Base-by-base conservation (phyloP, 805 yeast species). In the Candida insectorum region DNA sequence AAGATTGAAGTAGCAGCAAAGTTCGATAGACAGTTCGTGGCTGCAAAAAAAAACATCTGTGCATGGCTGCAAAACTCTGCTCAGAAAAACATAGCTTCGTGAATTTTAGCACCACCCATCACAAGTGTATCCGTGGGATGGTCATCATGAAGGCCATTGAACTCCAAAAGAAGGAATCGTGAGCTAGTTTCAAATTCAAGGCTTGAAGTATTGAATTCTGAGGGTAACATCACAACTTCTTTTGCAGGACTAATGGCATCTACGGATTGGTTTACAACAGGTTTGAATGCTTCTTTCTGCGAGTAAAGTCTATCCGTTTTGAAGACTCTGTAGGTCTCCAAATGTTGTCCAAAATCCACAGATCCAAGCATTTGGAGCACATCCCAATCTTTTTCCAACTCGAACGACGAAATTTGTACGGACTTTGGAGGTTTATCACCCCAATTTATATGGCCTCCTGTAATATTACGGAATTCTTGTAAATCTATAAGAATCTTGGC, bases 381-480 rank as follows among this genome's bases (percentile, higher is more conserved):
- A 22, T 33, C 31, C 43, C 43, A 39, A 3, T 29, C 15, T 27
- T 36, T 12, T 11, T 39, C 30, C 2, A 24, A 6, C 9, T 24
- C 33, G 21, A 49, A 46, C 5, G 37, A 30, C 5, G 42, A 37
- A 5, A 74, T 7, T 60, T 41, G 7, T 71, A 64, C 33, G 58
- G 48, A 15, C 47, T 55, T 47, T 46, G 85, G 81, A 4, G 85
- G 88, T 48, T 73, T 62, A 15, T 60, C 61, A 1, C 89, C 91
- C 94, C 93, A 83, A 21, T 78, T 61, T 12, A 79, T 58, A 32
- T 57, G 41, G 1, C 82, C 84, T 2, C 59, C 54, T 1, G 59
- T 52, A 14, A 83, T 54, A 9, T 52, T 54, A 29, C 59, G 57
- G 16, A 41, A 40, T 5, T 53, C 42, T 5, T 73, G 76, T 30